These are phyloP conservation scores for Pseudopediastrum boryanum DNA, from an alignment of 139 green algal species.

Conservation along the genomic window DNA sequence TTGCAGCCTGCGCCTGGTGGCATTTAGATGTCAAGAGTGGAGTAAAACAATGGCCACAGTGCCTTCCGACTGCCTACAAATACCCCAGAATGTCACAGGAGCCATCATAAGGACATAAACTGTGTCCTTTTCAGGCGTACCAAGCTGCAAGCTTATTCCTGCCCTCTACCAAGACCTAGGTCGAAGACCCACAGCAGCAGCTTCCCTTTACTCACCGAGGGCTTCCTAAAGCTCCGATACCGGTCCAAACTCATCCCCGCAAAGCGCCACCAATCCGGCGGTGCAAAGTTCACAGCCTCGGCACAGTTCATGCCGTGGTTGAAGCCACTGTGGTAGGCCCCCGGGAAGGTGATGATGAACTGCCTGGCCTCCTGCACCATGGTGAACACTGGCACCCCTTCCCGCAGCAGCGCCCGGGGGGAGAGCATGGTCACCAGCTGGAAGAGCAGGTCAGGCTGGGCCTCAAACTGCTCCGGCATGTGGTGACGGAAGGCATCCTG, in stretches of 20 bases:
- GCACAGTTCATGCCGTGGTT: conserved; percentile 81
- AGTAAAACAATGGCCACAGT: no score
- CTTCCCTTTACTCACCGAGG: conserved; percentile 19
- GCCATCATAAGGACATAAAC: neutral
- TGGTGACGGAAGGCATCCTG: conserved; percentile 50
- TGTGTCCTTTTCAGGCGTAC: neutral
- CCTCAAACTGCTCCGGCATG: conserved; percentile 68
- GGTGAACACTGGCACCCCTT: neutral
- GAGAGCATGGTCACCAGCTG: conserved; percentile 77
- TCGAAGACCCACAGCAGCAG: no score
- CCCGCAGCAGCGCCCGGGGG: conserved; percentile 39
- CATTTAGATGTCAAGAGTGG: no score
- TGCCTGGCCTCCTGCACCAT: conserved; percentile 67
- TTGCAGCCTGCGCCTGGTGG: no score
- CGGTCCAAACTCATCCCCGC: conserved; percentile 37
- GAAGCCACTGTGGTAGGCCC: conserved; percentile 82
- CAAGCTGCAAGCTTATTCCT: neutral
- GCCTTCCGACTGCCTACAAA: no score
- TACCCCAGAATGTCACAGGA: neutral
- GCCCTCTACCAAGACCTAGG: no score
- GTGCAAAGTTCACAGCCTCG: conserved; percentile 88
- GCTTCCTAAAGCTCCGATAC: neutral
- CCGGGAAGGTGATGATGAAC: conserved; percentile 90
- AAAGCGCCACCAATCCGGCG: conserved; percentile 78
- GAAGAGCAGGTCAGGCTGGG: conserved; percentile 78